Base-by-base conservation (phyloP, 495 filamentous ascomycete species). In the Antarctomyces pellizariae region DNA sequence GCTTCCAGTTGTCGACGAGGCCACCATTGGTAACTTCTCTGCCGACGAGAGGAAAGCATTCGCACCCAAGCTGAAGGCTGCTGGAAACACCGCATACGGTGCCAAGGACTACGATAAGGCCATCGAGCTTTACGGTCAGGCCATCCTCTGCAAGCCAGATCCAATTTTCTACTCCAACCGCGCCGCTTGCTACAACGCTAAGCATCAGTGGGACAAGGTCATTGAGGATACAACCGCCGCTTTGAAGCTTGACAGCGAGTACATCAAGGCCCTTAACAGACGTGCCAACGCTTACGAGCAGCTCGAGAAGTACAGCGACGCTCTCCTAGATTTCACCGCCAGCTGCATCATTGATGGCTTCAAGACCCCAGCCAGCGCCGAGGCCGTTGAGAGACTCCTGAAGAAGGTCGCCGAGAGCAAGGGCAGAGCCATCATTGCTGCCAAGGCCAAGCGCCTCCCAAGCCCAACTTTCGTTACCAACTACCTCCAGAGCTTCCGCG, bases 271-370 rank as follows among this genome's bases (percentile, higher is more conserved):
- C 2, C 57, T 99, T 30, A 95, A 95, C 58, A 71, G 86, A 35
- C 67, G 86, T 41, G 86, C 86, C 21, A 89, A 79, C 43, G 86
- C 86, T 20, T 95, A 95, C 46, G 86, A 99, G 51, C 75, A 93
- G 40, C 59, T 86, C 3, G 70, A 67, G 27, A 75, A 72, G 45
- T 91, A 71, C 58, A 89, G 80, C 56, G 80, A 91, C 41, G 89
- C 86, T 24, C 68, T 99, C 12, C 63, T 99, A 16, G 86, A 99
- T 49, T 95, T 82, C 50, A 99, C 86, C 10, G 89, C 89, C 21
- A 91, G 80, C 58, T 99, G 86, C 54, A 99, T 99, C 41, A 91
- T 99, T 47, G 89, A 95, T 52, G 68, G 67, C 25, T 99, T 99
- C 60, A 66, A 68, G 45, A 93, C 86, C 49, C 75, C 91, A 37